A percentile compares a stretch with the other conserved stretches of the same genome.
Evolutionary conservation across 2,329 filamentous ascomycete species (phyloP).

Genomic region (Pseudogymnoascus sp.): DNA sequence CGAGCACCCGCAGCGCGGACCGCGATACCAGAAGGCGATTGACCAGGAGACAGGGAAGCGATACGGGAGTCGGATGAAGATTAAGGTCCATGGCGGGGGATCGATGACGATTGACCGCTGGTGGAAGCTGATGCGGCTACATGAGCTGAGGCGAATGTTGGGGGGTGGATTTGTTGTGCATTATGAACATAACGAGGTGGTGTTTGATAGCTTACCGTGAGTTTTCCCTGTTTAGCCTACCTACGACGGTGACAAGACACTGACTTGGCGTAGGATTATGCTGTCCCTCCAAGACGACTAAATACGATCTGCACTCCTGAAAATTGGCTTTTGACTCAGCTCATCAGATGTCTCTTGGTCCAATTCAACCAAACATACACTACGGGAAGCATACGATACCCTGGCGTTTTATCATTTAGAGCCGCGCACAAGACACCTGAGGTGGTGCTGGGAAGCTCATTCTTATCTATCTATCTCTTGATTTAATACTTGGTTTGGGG

Average conservation of each 20-base stretch:
- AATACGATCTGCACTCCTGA: neutral
- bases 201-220: constrained; percentile 50
- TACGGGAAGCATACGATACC: constrained; percentile 1
- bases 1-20: constrained; percentile 58
- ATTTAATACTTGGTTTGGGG: constrained; percentile 4
- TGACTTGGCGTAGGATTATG: neutral
- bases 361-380: neutral
- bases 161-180: constrained; percentile 56
- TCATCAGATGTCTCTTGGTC: neutral
- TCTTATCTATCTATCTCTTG: constrained; percentile 1
- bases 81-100: constrained; percentile 51
- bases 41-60: constrained; percentile 50
- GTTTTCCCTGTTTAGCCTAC: constrained; percentile 15
- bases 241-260: neutral
- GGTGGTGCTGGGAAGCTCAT: neutral
- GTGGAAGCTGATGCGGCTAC: constrained; percentile 64
- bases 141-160: constrained; percentile 52
- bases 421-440: neutral
- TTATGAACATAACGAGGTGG: constrained; percentile 53
- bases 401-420: neutral
- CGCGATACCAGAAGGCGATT: constrained; percentile 57
- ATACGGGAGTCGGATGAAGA: constrained; percentile 54
- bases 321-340: neutral
- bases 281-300: neutral
- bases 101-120: constrained; percentile 61